Base-by-base conservation (phyloP, 108 stramenopile genomes). In the Nitzschia inconspicua region DNA sequence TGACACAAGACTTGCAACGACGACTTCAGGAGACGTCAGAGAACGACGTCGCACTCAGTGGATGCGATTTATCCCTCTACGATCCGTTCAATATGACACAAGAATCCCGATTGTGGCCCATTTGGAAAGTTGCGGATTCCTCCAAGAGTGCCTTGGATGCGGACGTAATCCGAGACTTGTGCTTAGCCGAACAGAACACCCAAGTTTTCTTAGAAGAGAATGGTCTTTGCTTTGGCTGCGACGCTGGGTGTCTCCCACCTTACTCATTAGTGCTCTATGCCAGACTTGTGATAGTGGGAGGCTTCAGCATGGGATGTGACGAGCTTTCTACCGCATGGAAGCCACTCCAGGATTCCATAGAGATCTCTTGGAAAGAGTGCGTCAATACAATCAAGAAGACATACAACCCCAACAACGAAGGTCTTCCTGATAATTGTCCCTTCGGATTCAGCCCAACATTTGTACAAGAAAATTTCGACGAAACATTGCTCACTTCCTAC, bases 61-160 rank as follows among this genome's bases (percentile, higher is more conserved):
- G 65, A 2, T 77, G 76, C 30, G 60, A 77, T 40, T 19, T 48
- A 5, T 36, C 39, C 34, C 70, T 61, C 60, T 77, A 77, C 42
- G 30, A 57, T 25, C 11, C 23, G 13, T 3, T 39, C 0, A 32
- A 7, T 13, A n/a, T n/a, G n/a, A n/a, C n/a, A n/a, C n/a, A n/a
- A n/a, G n/a, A n/a, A n/a, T n/a, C n/a, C n/a, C n/a, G n/a, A n/a
- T 39, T 78, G 30, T 78, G 76, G 76, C 76, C 76, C 18, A 51
- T 78, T 14, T 67, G 66, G 76, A 68, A 64, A 34, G 1, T 46
- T 0, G 37, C 44, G 14, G 27, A 19, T 24, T 9, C 29, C 1
- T n/a, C n/a, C n/a, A 43, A 23, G 14, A 42, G 66, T 7, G 35
- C 54, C 34, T 35, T 72, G 11, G 42, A 60, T 34, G 32, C 70